Evolutionary conservation across 805 yeast genomes (phyloP).

Genomic region (Candida broadrunensis): DNA sequence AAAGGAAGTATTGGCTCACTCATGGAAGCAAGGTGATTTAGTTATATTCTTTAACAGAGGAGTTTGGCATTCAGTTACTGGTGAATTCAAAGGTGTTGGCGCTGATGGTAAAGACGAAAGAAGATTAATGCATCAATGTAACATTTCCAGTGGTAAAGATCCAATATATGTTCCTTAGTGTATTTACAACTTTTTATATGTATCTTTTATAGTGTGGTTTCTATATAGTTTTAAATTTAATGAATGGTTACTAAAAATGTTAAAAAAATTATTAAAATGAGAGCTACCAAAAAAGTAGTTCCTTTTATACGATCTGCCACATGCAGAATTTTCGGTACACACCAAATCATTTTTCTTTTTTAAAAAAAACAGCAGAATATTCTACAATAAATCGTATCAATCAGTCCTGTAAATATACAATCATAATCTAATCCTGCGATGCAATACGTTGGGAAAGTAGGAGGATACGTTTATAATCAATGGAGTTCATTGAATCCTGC

Average conservation of each 20-base stretch:
- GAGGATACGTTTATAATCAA: conserved; percentile 91
- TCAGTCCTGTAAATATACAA: too few species aligned
- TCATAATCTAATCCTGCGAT: conserved; percentile 38
- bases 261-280: too few species aligned
- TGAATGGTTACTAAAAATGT: too few species aligned
- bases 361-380: too few species aligned
- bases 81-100: conserved; percentile 60
- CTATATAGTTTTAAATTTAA: too few species aligned
- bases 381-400: too few species aligned
- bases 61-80: conserved; percentile 89
- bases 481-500: conserved; percentile 98
- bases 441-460: conserved; percentile 97
- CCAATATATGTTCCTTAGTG: conserved; percentile 47
- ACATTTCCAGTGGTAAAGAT: conserved; percentile 77
- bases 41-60: conserved; percentile 87
- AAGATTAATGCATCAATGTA: conserved; percentile 91
- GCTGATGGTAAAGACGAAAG: conserved; percentile 58
- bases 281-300: too few species aligned
- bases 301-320: too few species aligned
- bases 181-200: too few species aligned
- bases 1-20: conserved; percentile 70
- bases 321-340: too few species aligned
- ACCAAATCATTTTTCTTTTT: too few species aligned
- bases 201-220: too few species aligned
- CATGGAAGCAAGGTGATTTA: conserved; percentile 81